Evolutionary conservation across 768 basidiomycete species (phyloP).

Genomic region (Lactifluus hygrophoroides): DNA sequence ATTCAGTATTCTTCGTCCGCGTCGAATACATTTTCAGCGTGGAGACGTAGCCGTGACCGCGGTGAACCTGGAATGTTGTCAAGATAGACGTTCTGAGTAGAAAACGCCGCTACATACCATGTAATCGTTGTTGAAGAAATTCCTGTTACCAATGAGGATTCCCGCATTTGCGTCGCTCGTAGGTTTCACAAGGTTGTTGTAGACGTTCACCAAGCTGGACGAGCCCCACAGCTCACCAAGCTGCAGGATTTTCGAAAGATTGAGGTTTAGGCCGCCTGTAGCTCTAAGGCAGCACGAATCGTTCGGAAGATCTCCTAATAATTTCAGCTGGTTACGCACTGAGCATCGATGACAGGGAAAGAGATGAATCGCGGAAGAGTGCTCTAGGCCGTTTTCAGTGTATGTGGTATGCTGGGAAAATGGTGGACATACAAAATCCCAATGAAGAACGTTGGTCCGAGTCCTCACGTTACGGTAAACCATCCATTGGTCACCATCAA

Average conservation of each 20-base stretch:
- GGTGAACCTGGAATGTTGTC: constrained; percentile 25
- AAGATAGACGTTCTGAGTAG: neutral
- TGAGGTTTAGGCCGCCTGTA: constrained; percentile 24
- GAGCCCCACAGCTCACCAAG: constrained; percentile 26
- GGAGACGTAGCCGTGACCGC: constrained; percentile 26
- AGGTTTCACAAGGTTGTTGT: constrained; percentile 15
- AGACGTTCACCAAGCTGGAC: constrained; percentile 6
- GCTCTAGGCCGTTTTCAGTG: constrained; percentile 34
- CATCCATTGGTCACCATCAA: constrained; percentile 63
- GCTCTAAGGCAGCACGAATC: constrained; percentile 19
- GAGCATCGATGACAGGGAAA: constrained; percentile 46
- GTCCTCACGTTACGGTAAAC: constrained; percentile 48
- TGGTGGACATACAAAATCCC: constrained; percentile 52
- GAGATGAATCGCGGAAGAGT: constrained; percentile 56
- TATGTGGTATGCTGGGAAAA: neutral
- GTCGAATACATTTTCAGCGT: constrained; percentile 29
- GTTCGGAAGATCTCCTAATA: neutral
- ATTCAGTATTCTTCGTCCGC: constrained; percentile 30
- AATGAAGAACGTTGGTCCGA: constrained; percentile 55
- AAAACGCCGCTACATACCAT: constrained; percentile 24
- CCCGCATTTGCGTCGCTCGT: constrained; percentile 26
- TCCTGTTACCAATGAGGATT: constrained; percentile 25
- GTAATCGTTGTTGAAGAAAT: constrained; percentile 29
- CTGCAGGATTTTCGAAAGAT: constrained; percentile 25
- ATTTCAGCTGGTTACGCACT: constrained; percentile 26